phyloP scores from a whole-genome alignment of 225 moss, liverwort and hornwort species.

The Climacium dendroides region DNA sequence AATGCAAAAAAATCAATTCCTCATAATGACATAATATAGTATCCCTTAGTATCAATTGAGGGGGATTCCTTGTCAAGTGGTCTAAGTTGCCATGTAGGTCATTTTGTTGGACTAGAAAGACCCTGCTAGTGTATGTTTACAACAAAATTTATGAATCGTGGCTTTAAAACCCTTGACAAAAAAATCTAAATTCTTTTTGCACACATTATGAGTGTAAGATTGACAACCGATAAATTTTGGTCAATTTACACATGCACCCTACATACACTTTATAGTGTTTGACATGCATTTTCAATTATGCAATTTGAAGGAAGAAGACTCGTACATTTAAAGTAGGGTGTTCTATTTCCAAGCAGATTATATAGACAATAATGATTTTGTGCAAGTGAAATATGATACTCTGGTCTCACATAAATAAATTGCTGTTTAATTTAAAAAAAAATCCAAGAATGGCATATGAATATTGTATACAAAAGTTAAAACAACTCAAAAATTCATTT shows the following conservation, averaged over 20 bases:
- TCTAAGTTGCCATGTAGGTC: background rate
- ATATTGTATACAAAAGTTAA: background rate
- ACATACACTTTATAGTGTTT: background rate
- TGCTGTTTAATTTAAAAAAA: no score
- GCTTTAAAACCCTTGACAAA: background rate
- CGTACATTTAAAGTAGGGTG: accelerated
- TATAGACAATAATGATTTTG: background rate
- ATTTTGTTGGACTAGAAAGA: background rate
- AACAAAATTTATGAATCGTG: no score
- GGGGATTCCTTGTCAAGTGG: background rate
- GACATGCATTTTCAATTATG: background rate
- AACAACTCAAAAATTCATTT: background rate
- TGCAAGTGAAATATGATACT: background rate
- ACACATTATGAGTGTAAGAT: background rate
- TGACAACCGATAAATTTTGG: background rate
- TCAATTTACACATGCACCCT: no score
- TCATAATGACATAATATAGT: accelerated
- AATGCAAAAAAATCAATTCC: background rate
- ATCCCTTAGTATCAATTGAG: background rate
- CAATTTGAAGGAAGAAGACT: background rate
- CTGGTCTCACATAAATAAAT: no score
- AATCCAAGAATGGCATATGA: no score
- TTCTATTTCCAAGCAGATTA: background rate
- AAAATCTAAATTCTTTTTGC: no score
- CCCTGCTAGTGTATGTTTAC: background rate